phyloP scores from a whole-genome alignment of 1,284 basidiomycete species.

The Irpex rosettiformis region DNA sequence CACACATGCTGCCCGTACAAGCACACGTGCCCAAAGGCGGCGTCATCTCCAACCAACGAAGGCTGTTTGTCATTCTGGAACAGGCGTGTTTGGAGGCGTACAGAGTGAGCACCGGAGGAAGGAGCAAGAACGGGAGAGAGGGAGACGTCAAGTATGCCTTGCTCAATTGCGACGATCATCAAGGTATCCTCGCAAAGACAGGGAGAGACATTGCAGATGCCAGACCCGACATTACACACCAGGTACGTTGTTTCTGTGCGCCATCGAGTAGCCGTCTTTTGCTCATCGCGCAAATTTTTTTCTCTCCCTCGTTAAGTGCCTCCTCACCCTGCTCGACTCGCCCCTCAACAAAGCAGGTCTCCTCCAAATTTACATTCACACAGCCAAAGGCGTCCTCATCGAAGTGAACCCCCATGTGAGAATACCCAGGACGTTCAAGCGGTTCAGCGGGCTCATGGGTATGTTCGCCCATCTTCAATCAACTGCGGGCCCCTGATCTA shows the following conservation, averaged over 20 bases:
- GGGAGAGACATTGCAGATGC: conserved; percentile 98
- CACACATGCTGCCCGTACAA: conserved; percentile 76
- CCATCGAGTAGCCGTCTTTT: not conserved
- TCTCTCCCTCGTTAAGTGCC: conserved; percentile 57
- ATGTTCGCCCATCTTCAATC: conserved; percentile 27
- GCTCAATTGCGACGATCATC: conserved; percentile 98
- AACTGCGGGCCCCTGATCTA: not conserved
- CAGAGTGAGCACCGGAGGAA: conserved; percentile 66
- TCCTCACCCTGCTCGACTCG: conserved; percentile 95
- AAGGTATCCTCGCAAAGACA: conserved; percentile 97
- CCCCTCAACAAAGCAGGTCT: conserved; percentile 97
- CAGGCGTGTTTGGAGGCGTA: conserved; percentile 97
- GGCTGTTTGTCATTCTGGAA: conserved; percentile 89
- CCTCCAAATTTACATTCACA: conserved; percentile 98
- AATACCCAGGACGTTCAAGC: conserved; percentile 98
- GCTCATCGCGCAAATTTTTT: not conserved
- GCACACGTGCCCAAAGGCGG: conserved; percentile 71
- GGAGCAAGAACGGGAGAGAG: conserved; percentile 48
- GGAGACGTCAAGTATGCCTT: conserved; percentile 94
- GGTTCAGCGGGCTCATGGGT: conserved; percentile 99
- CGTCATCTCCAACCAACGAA: conserved; percentile 46
- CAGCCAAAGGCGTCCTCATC: conserved; percentile 93
- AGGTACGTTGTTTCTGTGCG: conserved; percentile 52
- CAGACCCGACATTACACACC: conserved; percentile 97
- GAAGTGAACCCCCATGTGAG: conserved; percentile 98